phyloP scores from a whole-genome alignment of 1,139 yeast species.

The Nematodospora anomalae region DNA sequence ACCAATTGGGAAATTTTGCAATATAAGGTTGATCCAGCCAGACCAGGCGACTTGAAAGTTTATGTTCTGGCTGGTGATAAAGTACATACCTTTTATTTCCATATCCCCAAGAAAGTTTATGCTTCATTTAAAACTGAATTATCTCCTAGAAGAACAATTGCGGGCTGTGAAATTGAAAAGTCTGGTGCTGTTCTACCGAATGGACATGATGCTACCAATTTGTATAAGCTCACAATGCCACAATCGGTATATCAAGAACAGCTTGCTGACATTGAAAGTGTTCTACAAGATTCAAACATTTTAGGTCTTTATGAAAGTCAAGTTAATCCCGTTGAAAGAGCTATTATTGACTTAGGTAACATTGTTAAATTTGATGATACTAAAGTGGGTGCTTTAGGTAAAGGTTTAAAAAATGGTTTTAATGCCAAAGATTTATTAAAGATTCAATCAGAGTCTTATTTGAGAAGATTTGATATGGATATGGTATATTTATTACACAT shows the following conservation, averaged over 20 bases:
- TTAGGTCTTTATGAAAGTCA: slow-evolving; percentile 79
- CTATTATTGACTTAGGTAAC: slow-evolving; percentile 76
- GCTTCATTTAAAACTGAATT: slow-evolving; percentile 60
- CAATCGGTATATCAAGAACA: slow-evolving; percentile 63
- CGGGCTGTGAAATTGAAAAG: slow-evolving; percentile 58
- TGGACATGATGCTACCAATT: slow-evolving; percentile 57
- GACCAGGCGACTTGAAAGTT: slow-evolving; percentile 77
- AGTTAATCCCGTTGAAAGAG: slow-evolving; percentile 66
- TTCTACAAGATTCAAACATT: slow-evolving; percentile 63
- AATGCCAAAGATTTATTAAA: slow-evolving; percentile 56
- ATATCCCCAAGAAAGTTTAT: slow-evolving; percentile 71
- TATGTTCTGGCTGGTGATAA: slow-evolving; percentile 68
- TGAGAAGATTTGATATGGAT: slow-evolving; percentile 56
- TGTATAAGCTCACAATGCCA: slow-evolving; percentile 67
- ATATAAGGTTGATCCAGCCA: slow-evolving; percentile 54
- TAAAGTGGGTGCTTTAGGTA: slow-evolving; percentile 79
- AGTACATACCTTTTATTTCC: slow-evolving; percentile 71
- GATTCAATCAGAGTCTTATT: slow-evolving; percentile 50
- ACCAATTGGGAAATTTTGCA: slow-evolving; percentile 85
- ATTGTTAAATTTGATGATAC: slow-evolving; percentile 68
- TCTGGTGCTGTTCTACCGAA: slow-evolving; percentile 67
- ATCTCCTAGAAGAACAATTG: slow-evolving; percentile 46
- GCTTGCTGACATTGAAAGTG: slow-evolving; percentile 54
- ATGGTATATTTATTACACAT: slow-evolving; percentile 71
- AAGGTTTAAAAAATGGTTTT: slow-evolving; percentile 85